A percentile compares a stretch with the other conserved stretches of the same genome.
phyloP scores from a whole-genome alignment of 2,329 filamentous ascomycete genomes.

The Aspergillus ruber region DNA sequence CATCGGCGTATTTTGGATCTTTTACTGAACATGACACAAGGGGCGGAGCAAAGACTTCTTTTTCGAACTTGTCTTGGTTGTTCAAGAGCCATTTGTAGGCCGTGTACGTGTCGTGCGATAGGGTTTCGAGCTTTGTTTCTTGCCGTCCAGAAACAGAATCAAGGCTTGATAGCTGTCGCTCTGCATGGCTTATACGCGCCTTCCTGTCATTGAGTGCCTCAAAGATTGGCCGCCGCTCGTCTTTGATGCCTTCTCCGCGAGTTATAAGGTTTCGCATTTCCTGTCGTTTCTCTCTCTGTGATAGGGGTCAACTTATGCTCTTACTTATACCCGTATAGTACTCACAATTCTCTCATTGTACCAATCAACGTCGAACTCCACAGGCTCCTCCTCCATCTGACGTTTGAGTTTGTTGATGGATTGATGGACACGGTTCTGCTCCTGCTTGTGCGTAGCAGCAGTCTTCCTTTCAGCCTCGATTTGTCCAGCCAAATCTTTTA shows the following conservation, averaged over 20 bases:
- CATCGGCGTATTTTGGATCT: conserved; percentile 59
- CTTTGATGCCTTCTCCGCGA: conserved; percentile 38
- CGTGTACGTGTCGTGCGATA: conserved; percentile 57
- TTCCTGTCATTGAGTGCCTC: conserved; percentile 31
- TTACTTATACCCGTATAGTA: conserved; percentile 8
- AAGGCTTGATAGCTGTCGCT: conserved; percentile 52
- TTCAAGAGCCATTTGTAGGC: conserved; percentile 79
- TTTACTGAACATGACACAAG: conserved; percentile 74
- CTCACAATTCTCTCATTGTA: conserved; percentile 69
- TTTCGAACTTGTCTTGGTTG: conserved; percentile 63
- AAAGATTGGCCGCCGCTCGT: conserved; percentile 25
- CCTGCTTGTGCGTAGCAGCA: conserved; percentile 47
- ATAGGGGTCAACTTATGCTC: conserved; percentile 18
- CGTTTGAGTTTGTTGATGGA: conserved; percentile 60
- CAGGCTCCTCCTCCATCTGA: conserved; percentile 55
- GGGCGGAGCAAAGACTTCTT: conserved; percentile 73
- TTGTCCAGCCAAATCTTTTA: conserved; percentile 32
- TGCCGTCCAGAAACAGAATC: conserved; percentile 72
- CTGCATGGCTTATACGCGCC: conserved; percentile 33
- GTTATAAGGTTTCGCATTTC: conserved; percentile 28
- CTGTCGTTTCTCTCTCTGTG: conserved; percentile 51
- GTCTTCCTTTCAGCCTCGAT: conserved; percentile 49
- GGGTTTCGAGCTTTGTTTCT: conserved; percentile 55
- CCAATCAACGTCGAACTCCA: conserved; percentile 60
- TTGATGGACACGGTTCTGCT: conserved; percentile 46